Conservation (phyloP, 2,329 filamentous ascomycete species). For the Pyrenophora seminiperda region DNA sequence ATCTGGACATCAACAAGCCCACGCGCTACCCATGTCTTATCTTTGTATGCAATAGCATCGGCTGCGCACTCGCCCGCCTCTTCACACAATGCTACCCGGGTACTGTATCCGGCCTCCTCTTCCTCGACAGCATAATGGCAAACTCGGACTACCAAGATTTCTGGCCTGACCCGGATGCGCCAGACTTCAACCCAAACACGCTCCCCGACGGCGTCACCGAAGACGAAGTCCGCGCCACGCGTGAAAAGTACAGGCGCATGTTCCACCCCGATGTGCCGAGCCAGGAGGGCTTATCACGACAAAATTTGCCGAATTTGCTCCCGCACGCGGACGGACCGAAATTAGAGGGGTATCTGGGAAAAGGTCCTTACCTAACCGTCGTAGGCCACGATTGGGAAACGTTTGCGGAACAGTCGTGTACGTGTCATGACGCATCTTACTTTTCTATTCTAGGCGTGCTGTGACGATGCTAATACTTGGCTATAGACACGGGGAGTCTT, state of each 20-base stretch:
- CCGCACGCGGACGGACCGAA: slow-evolving; percentile 52
- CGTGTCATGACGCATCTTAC: slow-evolving; percentile 2
- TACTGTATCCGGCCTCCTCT: slow-evolving; percentile 54
- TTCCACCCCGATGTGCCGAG: slow-evolving; percentile 60
- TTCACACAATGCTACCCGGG: slow-evolving; percentile 56
- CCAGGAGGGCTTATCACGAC: slow-evolving; percentile 57
- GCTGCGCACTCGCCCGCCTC: slow-evolving; percentile 59
- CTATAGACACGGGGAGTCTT: slow-evolving; percentile 30
- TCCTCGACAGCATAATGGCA: slow-evolving; percentile 64
- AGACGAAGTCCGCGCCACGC: slow-evolving; percentile 44
- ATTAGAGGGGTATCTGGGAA: slow-evolving; percentile 47
- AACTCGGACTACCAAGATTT: slow-evolving; percentile 62
- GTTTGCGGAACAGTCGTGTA: slow-evolving; percentile 57
- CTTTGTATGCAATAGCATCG: slow-evolving; percentile 61
- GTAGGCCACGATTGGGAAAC: slow-evolving; percentile 60
- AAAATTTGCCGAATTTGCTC: slow-evolving; percentile 52
- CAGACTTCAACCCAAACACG: slow-evolving; percentile 50
- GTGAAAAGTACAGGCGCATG: slow-evolving; percentile 45
- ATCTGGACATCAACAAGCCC: slow-evolving; percentile 43
- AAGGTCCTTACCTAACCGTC: slow-evolving; percentile 54
- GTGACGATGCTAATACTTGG: slow-evolving; percentile 6
- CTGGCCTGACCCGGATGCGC: slow-evolving; percentile 60
- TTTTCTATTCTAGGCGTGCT: background rate
- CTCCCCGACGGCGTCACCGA: slow-evolving; percentile 50
- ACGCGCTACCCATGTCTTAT: slow-evolving; percentile 44